Evolutionary conservation across 371 early-diverging fungal species (phyloP).

Genomic region (Mucor piriformis): DNA sequence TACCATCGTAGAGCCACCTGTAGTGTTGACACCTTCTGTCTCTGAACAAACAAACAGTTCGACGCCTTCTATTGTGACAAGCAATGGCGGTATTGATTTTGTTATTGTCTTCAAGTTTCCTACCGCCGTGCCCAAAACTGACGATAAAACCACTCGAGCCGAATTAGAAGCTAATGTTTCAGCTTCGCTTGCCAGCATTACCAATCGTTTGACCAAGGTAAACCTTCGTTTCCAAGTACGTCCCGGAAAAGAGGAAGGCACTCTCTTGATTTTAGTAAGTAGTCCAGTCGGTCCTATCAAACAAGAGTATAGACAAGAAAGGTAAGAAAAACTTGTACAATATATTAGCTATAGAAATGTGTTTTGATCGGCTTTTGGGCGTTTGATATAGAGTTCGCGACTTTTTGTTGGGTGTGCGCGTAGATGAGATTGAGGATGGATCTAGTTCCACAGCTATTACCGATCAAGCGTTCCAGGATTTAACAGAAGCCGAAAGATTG

Average conservation of each 20-base stretch:
- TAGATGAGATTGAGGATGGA: slow-evolving; percentile 36
- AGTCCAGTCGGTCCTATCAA: slow-evolving; percentile 39
- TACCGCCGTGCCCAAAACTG: slow-evolving; percentile 1
- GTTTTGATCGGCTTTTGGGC: not conserved
- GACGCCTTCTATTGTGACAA: not conserved
- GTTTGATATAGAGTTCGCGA: slow-evolving; percentile 56
- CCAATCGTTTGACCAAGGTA: slow-evolving; percentile 27
- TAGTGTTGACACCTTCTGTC: slow-evolving; percentile 1
- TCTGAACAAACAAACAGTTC: not conserved
- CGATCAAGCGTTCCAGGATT: slow-evolving; percentile 27
- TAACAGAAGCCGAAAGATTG: slow-evolving; percentile 75
- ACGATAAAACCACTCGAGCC: slow-evolving; percentile 16
- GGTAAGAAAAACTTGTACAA: slow-evolving; percentile 4
- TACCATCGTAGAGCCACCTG: not conserved
- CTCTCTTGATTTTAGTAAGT: slow-evolving; percentile 33
- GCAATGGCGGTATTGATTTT: slow-evolving; percentile 48
- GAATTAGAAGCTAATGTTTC: slow-evolving; percentile 27
- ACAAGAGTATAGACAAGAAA: slow-evolving; percentile 31
- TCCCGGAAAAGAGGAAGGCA: slow-evolving; percentile 37
- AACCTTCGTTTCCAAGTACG: slow-evolving; percentile 41
- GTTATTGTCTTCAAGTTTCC: slow-evolving; percentile 52
- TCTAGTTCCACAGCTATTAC: slow-evolving; percentile 18
- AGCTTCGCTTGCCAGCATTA: slow-evolving; percentile 18
- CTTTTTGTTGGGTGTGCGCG: slow-evolving; percentile 67
- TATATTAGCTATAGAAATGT: too few species aligned